Conservation (phyloP, 306 rosid species). For the Trifolium pratense region DNA sequence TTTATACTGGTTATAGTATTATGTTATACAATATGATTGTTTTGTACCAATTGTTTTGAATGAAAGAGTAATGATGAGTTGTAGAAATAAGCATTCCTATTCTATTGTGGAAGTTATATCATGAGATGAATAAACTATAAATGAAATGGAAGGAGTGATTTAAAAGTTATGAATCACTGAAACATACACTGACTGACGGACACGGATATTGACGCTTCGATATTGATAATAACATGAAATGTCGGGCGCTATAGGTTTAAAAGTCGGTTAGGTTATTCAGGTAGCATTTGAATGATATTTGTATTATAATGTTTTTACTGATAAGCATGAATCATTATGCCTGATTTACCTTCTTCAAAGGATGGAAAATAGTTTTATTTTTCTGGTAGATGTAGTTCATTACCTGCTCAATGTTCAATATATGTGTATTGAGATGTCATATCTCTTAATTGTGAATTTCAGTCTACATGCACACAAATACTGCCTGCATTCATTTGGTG, state of each 20-base stretch:
- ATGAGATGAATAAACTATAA: not conserved
- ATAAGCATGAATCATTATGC: not conserved
- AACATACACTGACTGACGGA: not conserved
- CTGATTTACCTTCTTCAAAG: not conserved
- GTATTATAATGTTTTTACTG: not conserved
- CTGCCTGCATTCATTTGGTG: conserved; percentile 22
- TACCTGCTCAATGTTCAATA: conserved; percentile 15
- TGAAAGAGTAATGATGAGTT: not conserved
- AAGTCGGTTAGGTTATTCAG: not conserved
- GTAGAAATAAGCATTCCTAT: not conserved
- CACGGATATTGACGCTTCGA: not conserved
- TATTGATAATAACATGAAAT: not conserved
- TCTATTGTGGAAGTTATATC: not conserved
- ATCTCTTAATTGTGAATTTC: conserved; percentile 5
- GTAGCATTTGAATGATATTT: not conserved
- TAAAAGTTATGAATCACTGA: not conserved
- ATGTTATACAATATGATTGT: not conserved
- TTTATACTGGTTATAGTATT: not conserved
- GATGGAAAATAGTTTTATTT: not conserved
- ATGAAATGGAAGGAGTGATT: not conserved
- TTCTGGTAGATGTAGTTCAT: not conserved
- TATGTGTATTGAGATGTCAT: conserved; percentile 18
- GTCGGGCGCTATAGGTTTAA: not conserved
- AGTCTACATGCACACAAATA: conserved; percentile 1
- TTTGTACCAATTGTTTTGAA: not conserved